A percentile compares a stretch with the other conserved stretches of the same genome.
phyloP scores from a whole-genome alignment of 2,329 filamentous ascomycete species.

The Fusarium odoratissimum region DNA sequence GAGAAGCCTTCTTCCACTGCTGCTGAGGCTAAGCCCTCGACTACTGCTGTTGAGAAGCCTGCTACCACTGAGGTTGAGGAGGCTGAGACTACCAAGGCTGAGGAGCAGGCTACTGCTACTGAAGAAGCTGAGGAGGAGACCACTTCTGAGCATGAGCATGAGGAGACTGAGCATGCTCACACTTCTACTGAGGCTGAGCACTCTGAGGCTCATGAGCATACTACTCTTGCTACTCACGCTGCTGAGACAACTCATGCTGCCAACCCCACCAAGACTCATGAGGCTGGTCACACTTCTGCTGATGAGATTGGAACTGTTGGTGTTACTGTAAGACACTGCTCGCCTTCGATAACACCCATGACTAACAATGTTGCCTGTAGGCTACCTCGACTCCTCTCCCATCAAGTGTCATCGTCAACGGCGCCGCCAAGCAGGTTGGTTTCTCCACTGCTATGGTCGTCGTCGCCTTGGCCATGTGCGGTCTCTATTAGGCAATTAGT shows the following conservation, averaged over 20 bases:
- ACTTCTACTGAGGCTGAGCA: neutral
- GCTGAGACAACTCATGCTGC: neutral
- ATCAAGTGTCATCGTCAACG: constrained; percentile 8
- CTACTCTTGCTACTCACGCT: neutral
- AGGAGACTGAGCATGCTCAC: neutral
- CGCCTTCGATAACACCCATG: no score
- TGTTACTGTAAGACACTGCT: constrained; percentile 10
- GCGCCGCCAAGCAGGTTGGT: constrained; percentile 20
- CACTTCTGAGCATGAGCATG: neutral
- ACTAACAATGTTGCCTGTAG: neutral
- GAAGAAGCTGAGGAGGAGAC: neutral
- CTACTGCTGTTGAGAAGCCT: neutral
- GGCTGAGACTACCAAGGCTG: neutral
- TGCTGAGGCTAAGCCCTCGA: neutral
- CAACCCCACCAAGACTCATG: neutral
- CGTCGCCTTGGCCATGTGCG: neutral
- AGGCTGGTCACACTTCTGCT: constrained; percentile 1
- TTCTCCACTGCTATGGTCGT: constrained; percentile 5
- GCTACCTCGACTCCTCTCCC: constrained; percentile 13
- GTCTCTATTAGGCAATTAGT: constrained; percentile 3
- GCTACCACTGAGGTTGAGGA: neutral
- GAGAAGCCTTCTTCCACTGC: neutral
- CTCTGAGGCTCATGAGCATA: neutral
- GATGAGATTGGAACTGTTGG: constrained; percentile 29
- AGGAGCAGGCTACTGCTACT: neutral